These are phyloP conservation scores for Globisporangium paddicum DNA, from an alignment of 352 stramenopile genomes.

Conservation along the genomic window DNA sequence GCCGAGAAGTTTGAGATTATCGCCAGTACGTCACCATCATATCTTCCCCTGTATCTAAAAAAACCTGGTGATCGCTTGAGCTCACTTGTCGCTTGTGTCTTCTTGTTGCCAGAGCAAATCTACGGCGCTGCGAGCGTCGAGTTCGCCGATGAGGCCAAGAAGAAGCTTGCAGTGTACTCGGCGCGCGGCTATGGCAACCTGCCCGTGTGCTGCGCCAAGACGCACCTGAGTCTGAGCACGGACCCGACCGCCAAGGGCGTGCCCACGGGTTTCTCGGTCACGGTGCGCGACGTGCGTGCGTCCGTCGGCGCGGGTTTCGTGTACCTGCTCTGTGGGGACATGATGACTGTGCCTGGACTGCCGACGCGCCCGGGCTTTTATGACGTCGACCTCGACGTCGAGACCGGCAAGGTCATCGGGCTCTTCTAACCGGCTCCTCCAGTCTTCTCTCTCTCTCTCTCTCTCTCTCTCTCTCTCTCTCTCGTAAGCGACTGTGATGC, in stretches of 20 bases:
- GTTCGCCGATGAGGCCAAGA: slow-evolving; percentile 91
- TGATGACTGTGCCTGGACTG: slow-evolving; percentile 99
- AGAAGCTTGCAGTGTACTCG: slow-evolving; percentile 93
- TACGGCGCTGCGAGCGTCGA: slow-evolving; percentile 95
- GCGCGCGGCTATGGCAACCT: slow-evolving; percentile 59
- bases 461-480: background rate
- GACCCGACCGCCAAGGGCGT: slow-evolving; percentile 93
- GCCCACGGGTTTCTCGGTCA: slow-evolving; percentile 92
- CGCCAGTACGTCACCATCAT: slow-evolving; percentile 89
- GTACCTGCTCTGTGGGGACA: slow-evolving; percentile 93
- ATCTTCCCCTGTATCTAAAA: slow-evolving; percentile 23
- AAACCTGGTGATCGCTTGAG: slow-evolving; percentile 16
- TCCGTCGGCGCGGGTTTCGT: slow-evolving; percentile 97
- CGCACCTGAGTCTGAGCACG: slow-evolving; percentile 96
- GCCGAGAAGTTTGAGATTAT: slow-evolving; percentile 96
- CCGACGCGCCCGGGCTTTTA: slow-evolving; percentile 98
- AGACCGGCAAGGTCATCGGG: slow-evolving; percentile 95
- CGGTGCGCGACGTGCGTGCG: slow-evolving; percentile 93
- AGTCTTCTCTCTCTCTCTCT: background rate
- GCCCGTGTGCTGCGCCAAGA: slow-evolving; percentile 98
- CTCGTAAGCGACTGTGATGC: background rate
- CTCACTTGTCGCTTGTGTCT: slow-evolving; percentile 36
- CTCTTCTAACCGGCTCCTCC: slow-evolving; percentile 82
- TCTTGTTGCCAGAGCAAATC: slow-evolving; percentile 84
- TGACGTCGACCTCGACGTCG: slow-evolving; percentile 95